Conservation (phyloP, 164 flowering plant genomes). For the Magnolia sinica region DNA sequence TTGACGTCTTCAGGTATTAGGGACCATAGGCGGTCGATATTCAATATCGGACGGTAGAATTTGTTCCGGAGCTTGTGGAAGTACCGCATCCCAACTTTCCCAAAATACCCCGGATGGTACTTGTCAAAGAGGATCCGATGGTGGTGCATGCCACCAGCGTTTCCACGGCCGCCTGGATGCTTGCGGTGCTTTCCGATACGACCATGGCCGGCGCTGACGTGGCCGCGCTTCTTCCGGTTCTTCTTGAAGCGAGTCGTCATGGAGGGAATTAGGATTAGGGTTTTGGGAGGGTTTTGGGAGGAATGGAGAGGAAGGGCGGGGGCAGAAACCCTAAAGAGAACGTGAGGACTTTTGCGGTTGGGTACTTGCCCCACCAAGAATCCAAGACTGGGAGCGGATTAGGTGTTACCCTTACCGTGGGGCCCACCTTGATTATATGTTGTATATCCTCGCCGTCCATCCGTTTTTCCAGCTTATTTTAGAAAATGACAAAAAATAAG, state of each 20-base stretch:
- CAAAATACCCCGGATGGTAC: slow-evolving; percentile 81
- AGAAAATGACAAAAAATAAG: too few species aligned
- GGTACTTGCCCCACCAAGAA: too few species aligned
- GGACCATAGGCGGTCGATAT: slow-evolving; percentile 71
- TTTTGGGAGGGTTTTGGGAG: background rate
- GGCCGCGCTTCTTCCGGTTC: slow-evolving; percentile 80
- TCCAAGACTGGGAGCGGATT: too few species aligned
- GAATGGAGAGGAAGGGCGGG: background rate
- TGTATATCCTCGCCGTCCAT: too few species aligned
- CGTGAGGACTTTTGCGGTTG: too few species aligned
- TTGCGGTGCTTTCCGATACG: slow-evolving; percentile 78
- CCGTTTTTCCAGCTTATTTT: too few species aligned
- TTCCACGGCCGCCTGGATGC: slow-evolving; percentile 82
- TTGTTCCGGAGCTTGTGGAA: slow-evolving; percentile 69
- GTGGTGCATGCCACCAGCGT: slow-evolving; percentile 82
- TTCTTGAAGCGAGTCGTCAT: slow-evolving; percentile 76
- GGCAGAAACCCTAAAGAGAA: too few species aligned
- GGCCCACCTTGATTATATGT: too few species aligned
- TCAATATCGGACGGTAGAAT: slow-evolving; percentile 68
- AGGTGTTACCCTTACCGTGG: too few species aligned
- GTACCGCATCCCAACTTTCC: slow-evolving; percentile 76
- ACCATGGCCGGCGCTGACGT: slow-evolving; percentile 77
- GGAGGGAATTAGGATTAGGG: background rate
- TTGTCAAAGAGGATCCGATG: slow-evolving; percentile 82
- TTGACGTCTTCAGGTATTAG: slow-evolving; percentile 58